Percentiles rank a stretch among this genome's conserved stretches.
Conservation (phyloP, 1,284 basidiomycete species). For the Microbotryum lychnidis-dioicae region DNA sequence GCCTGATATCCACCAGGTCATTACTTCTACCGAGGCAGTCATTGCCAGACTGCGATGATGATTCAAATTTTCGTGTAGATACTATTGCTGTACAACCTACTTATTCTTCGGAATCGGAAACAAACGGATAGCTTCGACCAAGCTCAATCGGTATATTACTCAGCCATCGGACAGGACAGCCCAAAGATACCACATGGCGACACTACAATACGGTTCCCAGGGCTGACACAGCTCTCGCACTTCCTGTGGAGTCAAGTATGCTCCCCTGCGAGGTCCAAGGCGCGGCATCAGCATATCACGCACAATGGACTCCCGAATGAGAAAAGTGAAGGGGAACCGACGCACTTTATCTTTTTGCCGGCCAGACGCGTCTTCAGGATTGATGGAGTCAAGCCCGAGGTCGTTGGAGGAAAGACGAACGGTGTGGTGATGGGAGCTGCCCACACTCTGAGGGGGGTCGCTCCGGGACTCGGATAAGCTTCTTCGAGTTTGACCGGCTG, state of each 20-base stretch:
- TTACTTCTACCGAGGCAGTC: too few species aligned
- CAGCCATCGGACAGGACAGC: neutral
- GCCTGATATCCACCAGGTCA: conserved; percentile 68
- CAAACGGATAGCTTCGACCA: too few species aligned
- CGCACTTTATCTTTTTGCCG: conserved; percentile 75
- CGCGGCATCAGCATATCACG: neutral
- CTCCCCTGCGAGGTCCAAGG: conserved; percentile 50
- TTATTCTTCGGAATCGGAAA: too few species aligned
- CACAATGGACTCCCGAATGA: neutral
- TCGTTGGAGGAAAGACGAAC: conserved; percentile 49
- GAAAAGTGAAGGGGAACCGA: conserved; percentile 18
- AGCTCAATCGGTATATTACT: too few species aligned
- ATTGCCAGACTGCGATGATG: too few species aligned
- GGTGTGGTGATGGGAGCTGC: conserved; percentile 17
- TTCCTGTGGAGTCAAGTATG: conserved; percentile 64
- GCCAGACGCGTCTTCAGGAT: conserved; percentile 57
- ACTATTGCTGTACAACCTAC: too few species aligned
- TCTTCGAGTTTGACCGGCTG: conserved; percentile 13
- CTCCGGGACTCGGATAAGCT: conserved; percentile 16
- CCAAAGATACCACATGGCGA: conserved; percentile 33
- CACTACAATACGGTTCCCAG: conserved; percentile 60
- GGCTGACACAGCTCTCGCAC: conserved; percentile 67
- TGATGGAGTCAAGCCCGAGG: conserved; percentile 53
- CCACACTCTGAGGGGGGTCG: too few species aligned
- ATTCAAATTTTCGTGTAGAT: too few species aligned